phyloP scores from a whole-genome alignment of 73 alveolate species.

The Stentor coeruleus region DNA sequence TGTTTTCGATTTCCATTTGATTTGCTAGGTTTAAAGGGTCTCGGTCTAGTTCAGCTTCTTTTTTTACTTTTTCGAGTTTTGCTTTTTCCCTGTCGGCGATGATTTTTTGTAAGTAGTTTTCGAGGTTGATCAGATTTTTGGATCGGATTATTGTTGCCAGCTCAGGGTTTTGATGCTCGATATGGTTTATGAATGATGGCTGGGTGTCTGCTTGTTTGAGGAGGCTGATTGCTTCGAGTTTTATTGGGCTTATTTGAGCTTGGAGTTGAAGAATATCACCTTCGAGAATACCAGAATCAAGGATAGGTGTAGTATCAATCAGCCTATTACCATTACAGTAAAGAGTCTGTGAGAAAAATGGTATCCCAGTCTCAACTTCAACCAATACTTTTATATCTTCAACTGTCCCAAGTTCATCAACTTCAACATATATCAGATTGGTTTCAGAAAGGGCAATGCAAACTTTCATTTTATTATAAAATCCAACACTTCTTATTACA shows the following conservation, averaged over 20 bases:
- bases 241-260: background rate
- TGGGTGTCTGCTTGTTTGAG: conserved; percentile 22
- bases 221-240: conserved; percentile 7
- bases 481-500: too few relatives aligned
- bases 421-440: conserved; percentile 19
- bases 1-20: conserved; percentile 64
- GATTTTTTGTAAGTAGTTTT: conserved; percentile 3
- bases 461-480: background rate
- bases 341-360: conserved; percentile 28
- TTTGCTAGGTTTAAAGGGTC: conserved; percentile 65
- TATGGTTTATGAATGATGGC: conserved; percentile 22
- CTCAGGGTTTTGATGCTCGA: conserved; percentile 45
- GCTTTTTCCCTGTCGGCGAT: conserved; percentile 25
- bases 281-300: conserved; percentile 32
- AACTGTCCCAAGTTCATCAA: conserved; percentile 45
- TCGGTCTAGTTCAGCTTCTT: conserved; percentile 36
- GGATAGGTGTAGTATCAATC: conserved; percentile 27
- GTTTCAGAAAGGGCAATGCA: background rate
- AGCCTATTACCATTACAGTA: conserved; percentile 21
- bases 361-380: conserved; percentile 36
- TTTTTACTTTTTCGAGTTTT: conserved; percentile 36
- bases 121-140: conserved; percentile 27
- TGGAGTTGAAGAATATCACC: conserved; percentile 32
- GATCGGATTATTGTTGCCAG: conserved; percentile 30
- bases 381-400: conserved; percentile 45